Evolutionary conservation across 2,329 filamentous ascomycete genomes (phyloP).

Genomic region (Penicillium sp.): DNA sequence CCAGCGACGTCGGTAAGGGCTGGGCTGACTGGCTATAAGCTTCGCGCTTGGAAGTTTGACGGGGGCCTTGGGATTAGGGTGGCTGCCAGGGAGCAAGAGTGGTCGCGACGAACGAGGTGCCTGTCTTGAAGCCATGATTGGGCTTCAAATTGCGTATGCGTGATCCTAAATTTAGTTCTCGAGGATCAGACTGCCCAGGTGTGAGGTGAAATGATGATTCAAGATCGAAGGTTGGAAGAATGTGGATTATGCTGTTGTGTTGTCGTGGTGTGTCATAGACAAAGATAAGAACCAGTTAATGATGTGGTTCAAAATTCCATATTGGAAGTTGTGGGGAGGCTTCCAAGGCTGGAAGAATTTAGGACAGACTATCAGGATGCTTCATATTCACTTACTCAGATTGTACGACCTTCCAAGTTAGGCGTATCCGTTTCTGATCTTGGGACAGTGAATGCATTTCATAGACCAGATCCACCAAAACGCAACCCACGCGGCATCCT

Average conservation of each 20-base stretch:
- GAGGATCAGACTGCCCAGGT: not conserved
- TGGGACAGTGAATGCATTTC: no score
- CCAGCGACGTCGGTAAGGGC: not conserved
- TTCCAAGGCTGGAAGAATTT: no score
- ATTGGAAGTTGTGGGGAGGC: not conserved
- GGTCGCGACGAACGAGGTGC: not conserved
- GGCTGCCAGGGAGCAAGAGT: no score
- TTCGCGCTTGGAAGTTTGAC: no score
- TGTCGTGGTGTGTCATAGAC: not conserved
- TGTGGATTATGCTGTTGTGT: not conserved
- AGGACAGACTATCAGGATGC: no score
- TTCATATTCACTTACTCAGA: no score
- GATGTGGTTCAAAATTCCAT: not conserved
- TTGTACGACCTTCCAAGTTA: no score
- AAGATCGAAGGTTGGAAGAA: not conserved
- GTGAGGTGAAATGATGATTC: not conserved
- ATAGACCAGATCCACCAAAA: no score
- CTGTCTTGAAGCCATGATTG: not conserved
- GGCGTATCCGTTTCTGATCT: no score
- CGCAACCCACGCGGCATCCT: no score
- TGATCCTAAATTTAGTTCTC: rapidly evolving
- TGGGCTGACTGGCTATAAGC: no score
- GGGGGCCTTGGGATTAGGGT: no score
- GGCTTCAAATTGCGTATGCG: not conserved
- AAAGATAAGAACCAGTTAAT: not conserved